Evolutionary conservation across 305 asterid genomes (phyloP), one percentile per base, ranked within the genome.

Genomic region (Fraxinus albicans): DNA sequence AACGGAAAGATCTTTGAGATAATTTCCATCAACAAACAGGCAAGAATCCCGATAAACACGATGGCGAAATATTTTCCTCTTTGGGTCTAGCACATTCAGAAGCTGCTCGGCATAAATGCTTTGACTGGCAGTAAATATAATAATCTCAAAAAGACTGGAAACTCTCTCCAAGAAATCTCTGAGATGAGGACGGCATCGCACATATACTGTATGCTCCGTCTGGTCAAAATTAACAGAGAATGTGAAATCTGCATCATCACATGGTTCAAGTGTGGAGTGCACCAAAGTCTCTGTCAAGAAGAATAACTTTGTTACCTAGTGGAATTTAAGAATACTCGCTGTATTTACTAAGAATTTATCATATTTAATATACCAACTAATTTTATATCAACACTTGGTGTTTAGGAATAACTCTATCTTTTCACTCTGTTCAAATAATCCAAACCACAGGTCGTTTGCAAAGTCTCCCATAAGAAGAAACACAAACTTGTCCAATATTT

Each of bases 101-200:
- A 97, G 98, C 84, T 92, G 93, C 90, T 95, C 96, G 0, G 99
- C 99, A 25, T 97, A 97, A 80, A 97, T 97, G 87, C 99, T 93
- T 89, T 97, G 99, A 87, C 99, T 97, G 78, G 99, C 99, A 10
- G 99, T 97, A 88, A 97, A 97, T 79, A 97, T 92, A 76, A 97
- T 90, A 77, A 97, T 89, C 92, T 97, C 99, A 81, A 97, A 96
- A 78, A 87, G 89, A 60, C 90, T 79, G 74, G 97, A 92, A 33
- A 94, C 91, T 81, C 93, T 95, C 81, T 92, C 97, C 90, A 97
- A 88, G 82, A 97, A 97, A 65, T 91, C 95, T 79, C 88, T 87
- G 73, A 97, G 96, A 91, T 92, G 92, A 78, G 99, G 99, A 78
- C 98, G 98, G 81, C 98, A 93, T 77, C 98, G 89, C 67, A 97